Evolutionary conservation across 1,284 basidiomycete genomes (phyloP).

Genomic region (Austropuccinia psidii): DNA sequence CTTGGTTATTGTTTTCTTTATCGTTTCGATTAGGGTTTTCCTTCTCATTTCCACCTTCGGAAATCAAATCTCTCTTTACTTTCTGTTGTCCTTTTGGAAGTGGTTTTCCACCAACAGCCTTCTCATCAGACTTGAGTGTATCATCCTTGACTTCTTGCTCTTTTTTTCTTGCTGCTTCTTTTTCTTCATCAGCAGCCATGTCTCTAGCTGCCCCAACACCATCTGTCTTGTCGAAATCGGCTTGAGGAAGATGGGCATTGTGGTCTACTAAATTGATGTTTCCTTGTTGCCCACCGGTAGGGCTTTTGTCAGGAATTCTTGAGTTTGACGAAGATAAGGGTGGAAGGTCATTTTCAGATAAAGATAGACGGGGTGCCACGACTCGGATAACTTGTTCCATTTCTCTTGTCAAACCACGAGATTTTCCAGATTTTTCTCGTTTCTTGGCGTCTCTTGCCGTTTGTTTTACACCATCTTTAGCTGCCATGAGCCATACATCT

Average conservation of each 20-base stretch:
- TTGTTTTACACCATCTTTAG: slow-evolving; percentile 59
- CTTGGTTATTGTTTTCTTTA: slow-evolving; percentile 39
- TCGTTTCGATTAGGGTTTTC: slow-evolving; percentile 38
- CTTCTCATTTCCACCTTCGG: not conserved
- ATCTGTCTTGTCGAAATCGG: slow-evolving; percentile 34
- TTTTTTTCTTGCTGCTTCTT: slow-evolving; percentile 30
- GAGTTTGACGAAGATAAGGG: not conserved
- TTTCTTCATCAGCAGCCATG: slow-evolving; percentile 23
- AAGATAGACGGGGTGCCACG: slow-evolving; percentile 38
- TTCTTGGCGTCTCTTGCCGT: slow-evolving; percentile 41
- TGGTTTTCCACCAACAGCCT: slow-evolving; percentile 31
- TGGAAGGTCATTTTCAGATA: slow-evolving; percentile 6
- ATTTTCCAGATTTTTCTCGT: slow-evolving; percentile 38
- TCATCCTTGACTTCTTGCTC: not conserved
- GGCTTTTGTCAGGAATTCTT: not conserved
- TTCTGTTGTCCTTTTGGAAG: slow-evolving; percentile 35
- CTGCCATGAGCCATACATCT: slow-evolving; percentile 79
- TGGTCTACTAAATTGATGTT: slow-evolving; percentile 29
- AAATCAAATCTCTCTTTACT: slow-evolving; percentile 16
- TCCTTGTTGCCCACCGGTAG: not conserved
- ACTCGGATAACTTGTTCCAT: slow-evolving; percentile 49
- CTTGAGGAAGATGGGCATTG: slow-evolving; percentile 28
- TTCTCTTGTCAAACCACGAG: slow-evolving; percentile 38
- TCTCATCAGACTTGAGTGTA: not conserved
- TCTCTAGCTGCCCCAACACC: slow-evolving; percentile 30